These are phyloP conservation scores for Xylariaceae sp. DNA, from an alignment of 2,329 filamentous ascomycete species.

Conservation along the genomic window DNA sequence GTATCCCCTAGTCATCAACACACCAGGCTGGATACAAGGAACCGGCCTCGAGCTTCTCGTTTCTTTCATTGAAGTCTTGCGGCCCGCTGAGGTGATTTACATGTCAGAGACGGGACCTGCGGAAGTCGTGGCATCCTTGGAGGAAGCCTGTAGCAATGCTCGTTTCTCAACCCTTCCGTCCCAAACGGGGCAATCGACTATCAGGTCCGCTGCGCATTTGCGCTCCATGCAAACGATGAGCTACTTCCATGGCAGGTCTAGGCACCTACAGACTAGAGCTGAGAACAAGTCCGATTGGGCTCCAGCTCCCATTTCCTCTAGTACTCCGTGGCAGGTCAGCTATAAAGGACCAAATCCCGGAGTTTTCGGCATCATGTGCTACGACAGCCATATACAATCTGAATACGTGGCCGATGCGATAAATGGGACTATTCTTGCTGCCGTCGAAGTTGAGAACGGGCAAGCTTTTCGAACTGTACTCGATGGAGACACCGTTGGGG, in stretches of 20 bases:
- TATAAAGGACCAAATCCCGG: conserved; percentile 51
- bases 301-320: conserved; percentile 49
- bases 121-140: conserved; percentile 53
- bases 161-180: conserved; percentile 55
- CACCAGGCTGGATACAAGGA: conserved; percentile 69
- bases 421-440: conserved; percentile 65
- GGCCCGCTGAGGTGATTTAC: conserved; percentile 62
- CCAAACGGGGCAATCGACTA: conserved; percentile 50
- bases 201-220: conserved; percentile 61
- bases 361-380: conserved; percentile 63
- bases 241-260: conserved; percentile 60
- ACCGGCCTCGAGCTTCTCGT: conserved; percentile 63
- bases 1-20: conserved; percentile 66
- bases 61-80: conserved; percentile 50
- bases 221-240: conserved; percentile 75
- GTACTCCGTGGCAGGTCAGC: conserved; percentile 58
- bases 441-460: conserved; percentile 57
- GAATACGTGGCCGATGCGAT: conserved; percentile 61
- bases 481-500: not conserved
- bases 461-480: conserved; percentile 41
- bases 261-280: conserved; percentile 10
- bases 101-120: conserved; percentile 61
- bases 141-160: conserved; percentile 37
- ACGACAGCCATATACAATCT: conserved; percentile 59
- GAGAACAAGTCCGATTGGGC: conserved; percentile 43